Percentiles rank a stretch among this genome's conserved stretches.
phyloP scores from a whole-genome alignment of 1,284 basidiomycete species.

The Earliella scabrosa region DNA sequence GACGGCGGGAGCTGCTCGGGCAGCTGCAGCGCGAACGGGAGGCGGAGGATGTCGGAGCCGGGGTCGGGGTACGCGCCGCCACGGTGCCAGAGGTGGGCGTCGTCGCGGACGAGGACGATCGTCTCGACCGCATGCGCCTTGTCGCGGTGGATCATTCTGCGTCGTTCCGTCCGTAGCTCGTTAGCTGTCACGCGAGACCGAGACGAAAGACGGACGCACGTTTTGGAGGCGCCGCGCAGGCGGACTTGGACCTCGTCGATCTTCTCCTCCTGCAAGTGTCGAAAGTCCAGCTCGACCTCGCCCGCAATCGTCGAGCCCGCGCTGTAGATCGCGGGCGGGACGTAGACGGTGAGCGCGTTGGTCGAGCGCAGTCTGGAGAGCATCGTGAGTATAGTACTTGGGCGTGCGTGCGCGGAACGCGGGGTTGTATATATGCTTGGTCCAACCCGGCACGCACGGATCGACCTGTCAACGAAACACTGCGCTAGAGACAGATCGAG shows the following conservation, averaged over 20 bases:
- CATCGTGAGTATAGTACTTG: no score
- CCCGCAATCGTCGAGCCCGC: constrained; percentile 23
- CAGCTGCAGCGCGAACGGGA: constrained; percentile 29
- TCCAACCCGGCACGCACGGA: no score
- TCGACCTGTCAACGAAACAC: no score
- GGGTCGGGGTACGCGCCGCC: constrained; percentile 25
- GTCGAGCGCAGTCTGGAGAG: neutral
- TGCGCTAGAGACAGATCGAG: no score
- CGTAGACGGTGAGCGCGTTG: neutral
- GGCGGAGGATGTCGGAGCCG: constrained; percentile 20
- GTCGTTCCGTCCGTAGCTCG: no score
- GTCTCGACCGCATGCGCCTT: no score
- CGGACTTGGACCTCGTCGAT: constrained; percentile 29
- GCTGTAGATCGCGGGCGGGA: constrained; percentile 3
- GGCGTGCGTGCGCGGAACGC: no score
- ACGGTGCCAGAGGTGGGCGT: constrained; percentile 24
- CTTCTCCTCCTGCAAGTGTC: constrained; percentile 20
- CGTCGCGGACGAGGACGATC: no score
- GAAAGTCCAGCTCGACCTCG: constrained; percentile 25
- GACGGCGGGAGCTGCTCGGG: constrained; percentile 27
- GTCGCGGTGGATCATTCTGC: no score
- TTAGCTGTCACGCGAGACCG: no score
- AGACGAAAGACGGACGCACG: no score
- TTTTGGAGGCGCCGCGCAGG: constrained; percentile 19
- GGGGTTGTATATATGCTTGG: no score